Evolutionary conservation across 441 rosid species (phyloP), one percentile per base, ranked within the genome.

Genomic region (Daphne laureola): DNA sequence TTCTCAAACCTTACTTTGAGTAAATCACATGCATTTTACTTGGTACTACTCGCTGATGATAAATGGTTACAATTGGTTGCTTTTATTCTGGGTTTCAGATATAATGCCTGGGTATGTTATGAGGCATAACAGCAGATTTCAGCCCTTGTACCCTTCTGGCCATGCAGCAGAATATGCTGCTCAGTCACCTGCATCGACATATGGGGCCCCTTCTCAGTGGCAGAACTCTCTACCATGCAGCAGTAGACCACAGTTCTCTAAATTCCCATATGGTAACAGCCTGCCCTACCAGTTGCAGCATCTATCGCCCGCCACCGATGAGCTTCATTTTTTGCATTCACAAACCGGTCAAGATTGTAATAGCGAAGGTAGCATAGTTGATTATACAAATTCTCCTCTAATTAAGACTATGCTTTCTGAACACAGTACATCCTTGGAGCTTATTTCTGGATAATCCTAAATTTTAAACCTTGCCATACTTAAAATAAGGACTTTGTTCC

Each of bases 251-350:
- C 66, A 61, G 38, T 65, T 44, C 60, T 59, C 64, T 43, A 53
- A 61, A 50, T 48, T 48, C 6, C 54, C 53, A 26, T n/a, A 47
- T 18, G 62, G 58, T 54, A 51, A 36, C 51, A 46, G 17, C 46
- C 48, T 42, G 53, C 65, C 63, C 17, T 36, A 18, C 41, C 57
- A 46, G 49, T 44, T 48, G 15, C 54, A 45, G 60, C 66, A 65
- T 17, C 59, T 60, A 31, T 67, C 52, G 46, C 77, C 64, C 26
- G 51, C 53, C 53, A 46, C 59, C 48, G 42, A 64, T 18, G 69
- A 64, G 38, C 64, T 55, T 21, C 72, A 59, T 25, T 59, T 64
- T 44, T 62, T 66, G 40, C 68, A 55, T 12, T 18, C 49, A 21
- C 64, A 53, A 49, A 25, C 55, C 40, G 53, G 16, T 51, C 38